phyloP scores from a whole-genome alignment of 176 grass and related monocot genomes.

The Musa troglodytarum region DNA sequence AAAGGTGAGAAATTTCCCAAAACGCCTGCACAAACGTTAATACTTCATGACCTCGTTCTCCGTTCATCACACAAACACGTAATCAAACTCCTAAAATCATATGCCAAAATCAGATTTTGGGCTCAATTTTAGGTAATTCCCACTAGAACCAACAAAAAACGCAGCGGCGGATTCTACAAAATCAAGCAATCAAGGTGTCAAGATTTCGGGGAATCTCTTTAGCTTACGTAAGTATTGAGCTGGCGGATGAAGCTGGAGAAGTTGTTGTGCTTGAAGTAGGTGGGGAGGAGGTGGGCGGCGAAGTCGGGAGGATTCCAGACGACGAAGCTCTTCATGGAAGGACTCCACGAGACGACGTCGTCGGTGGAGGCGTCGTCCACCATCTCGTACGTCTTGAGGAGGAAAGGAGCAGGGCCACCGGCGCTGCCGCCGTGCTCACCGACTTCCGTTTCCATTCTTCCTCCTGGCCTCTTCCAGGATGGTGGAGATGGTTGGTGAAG shows the following conservation, averaged over 20 bases:
- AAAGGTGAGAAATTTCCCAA: slow-evolving; percentile 1
- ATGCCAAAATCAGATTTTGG: slow-evolving; percentile 10
- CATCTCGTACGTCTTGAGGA: slow-evolving; percentile 95
- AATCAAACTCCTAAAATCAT: neutral
- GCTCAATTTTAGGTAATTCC: neutral
- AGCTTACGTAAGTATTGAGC: slow-evolving; percentile 88
- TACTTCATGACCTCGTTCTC: neutral
- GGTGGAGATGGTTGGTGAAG: slow-evolving; percentile 6
- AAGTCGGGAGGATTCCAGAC: slow-evolving; percentile 82
- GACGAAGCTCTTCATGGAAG: slow-evolving; percentile 62
- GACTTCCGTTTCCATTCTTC: slow-evolving; percentile 16
- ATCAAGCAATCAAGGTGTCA: neutral
- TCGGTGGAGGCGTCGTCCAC: slow-evolving; percentile 75
- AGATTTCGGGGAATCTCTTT: neutral
- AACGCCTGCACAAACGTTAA: neutral
- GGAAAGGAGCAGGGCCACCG: slow-evolving; percentile 68
- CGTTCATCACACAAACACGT: neutral
- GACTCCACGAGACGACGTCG: slow-evolving; percentile 68
- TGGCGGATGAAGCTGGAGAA: slow-evolving; percentile 99
- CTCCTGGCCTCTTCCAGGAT: neutral
- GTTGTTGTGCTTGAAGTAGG: slow-evolving; percentile 94
- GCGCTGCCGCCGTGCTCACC: slow-evolving; percentile 16
- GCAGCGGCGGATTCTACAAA: neutral
- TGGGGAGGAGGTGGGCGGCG: slow-evolving; percentile 48
- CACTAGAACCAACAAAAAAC: neutral